Conservation (phyloP, 2,329 filamentous ascomycete species). For the Rutstroemia sp. region DNA sequence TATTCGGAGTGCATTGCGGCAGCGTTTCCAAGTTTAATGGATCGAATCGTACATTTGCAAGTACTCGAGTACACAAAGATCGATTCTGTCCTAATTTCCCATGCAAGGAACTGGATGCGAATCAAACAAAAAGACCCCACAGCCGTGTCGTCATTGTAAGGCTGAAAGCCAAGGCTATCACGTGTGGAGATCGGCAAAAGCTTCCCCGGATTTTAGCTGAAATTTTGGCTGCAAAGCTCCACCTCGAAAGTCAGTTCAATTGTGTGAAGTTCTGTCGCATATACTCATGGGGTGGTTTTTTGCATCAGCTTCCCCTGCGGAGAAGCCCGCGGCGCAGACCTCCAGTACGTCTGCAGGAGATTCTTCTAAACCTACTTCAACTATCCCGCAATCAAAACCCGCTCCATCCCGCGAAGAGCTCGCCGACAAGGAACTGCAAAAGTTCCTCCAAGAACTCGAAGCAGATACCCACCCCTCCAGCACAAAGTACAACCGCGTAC, state of each 20-base stretch:
- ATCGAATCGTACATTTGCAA: too few relatives aligned
- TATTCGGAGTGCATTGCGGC: too few relatives aligned
- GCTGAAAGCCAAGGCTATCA: conserved; percentile 7
- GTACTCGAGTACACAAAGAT: too few relatives aligned
- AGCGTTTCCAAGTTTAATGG: too few relatives aligned
- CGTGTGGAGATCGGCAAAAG: conserved; percentile 1
- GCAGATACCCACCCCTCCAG: conserved; percentile 18
- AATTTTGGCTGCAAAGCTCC: conserved; percentile 4
- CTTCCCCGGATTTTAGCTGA: neutral
- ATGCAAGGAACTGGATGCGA: neutral
- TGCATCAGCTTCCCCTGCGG: conserved; percentile 32
- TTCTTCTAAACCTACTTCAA: conserved; percentile 14
- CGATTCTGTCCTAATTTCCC: too few relatives aligned
- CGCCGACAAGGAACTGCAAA: conserved; percentile 29
- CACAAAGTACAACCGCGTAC: conserved; percentile 25
- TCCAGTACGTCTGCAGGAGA: neutral
- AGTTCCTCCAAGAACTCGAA: conserved; percentile 30
- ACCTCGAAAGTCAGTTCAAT: conserved; percentile 8
- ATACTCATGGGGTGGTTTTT: conserved; percentile 53
- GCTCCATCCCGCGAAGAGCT: conserved; percentile 22
- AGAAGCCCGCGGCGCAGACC: neutral
- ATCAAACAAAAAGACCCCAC: neutral
- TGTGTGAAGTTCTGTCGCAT: conserved; percentile 9
- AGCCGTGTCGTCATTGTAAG: conserved; percentile 15
- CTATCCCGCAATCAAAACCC: conserved; percentile 9